Conservation (phyloP, 495 filamentous ascomycete species). For the Durotheca rogersii region DNA sequence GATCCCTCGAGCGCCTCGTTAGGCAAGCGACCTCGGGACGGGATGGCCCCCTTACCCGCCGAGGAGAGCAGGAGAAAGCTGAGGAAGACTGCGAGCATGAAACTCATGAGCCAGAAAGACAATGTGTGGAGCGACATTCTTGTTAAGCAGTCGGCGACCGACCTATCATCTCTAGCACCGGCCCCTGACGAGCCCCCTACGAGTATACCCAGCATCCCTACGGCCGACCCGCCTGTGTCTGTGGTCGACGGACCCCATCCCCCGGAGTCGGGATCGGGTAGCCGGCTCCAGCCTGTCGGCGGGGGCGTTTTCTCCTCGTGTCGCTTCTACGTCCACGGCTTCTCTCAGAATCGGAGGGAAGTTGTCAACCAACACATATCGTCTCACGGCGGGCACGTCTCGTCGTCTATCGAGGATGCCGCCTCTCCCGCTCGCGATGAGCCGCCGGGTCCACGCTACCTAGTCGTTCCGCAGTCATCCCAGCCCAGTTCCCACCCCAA, state of each 20-base stretch:
- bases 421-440: slow-evolving; percentile 29
- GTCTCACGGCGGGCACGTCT: slow-evolving; percentile 49
- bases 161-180: slow-evolving; percentile 14
- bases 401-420: slow-evolving; percentile 46
- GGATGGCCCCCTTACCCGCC: slow-evolving; percentile 13
- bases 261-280: slow-evolving; percentile 9
- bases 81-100: slow-evolving; percentile 75
- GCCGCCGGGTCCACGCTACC: slow-evolving; percentile 38
- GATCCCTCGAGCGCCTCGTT: slow-evolving; percentile 39
- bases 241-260: slow-evolving; percentile 11
- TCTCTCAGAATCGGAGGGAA: slow-evolving; percentile 44
- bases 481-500: slow-evolving; percentile 42
- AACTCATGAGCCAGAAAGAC: slow-evolving; percentile 74
- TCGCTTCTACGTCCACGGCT: slow-evolving; percentile 67
- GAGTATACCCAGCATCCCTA: slow-evolving; percentile 5
- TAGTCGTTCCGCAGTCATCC: slow-evolving; percentile 53
- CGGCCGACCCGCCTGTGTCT: not conserved
- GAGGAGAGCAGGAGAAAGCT: slow-evolving; percentile 66
- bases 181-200: slow-evolving; percentile 2
- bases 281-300: slow-evolving; percentile 8
- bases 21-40: slow-evolving; percentile 43
- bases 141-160: slow-evolving; percentile 37
- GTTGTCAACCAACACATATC: slow-evolving; percentile 47
- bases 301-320: slow-evolving; percentile 54
- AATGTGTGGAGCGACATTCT: slow-evolving; percentile 88